Evolutionary conservation across 129 eudicot genomes (phyloP).

Genomic region (Artemisia argyi): DNA sequence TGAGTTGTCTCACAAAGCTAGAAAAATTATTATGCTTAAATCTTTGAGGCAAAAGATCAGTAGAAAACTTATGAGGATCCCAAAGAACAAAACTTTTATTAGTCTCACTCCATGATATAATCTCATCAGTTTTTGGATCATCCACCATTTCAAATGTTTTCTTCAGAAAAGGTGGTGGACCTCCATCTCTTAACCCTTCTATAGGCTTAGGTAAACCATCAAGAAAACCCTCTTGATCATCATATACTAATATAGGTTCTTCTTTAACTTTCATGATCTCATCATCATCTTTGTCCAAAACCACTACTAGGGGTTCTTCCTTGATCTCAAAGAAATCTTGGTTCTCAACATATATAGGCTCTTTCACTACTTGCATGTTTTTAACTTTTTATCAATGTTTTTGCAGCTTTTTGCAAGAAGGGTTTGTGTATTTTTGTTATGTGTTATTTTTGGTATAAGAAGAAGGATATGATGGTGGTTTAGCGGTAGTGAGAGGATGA

Average conservation of each 20-base stretch:
- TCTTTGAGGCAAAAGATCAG: slow-evolving; percentile 65
- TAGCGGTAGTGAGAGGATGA: slow-evolving; percentile 29
- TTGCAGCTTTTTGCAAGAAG: no score
- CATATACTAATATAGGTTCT: slow-evolving; percentile 29
- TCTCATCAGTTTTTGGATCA: slow-evolving; percentile 69
- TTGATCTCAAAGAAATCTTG: slow-evolving; percentile 31
- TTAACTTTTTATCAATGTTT: no score
- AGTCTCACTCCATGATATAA: slow-evolving; percentile 71
- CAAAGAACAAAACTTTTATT: slow-evolving; percentile 67
- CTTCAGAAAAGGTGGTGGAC: slow-evolving; percentile 87
- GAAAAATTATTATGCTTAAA: slow-evolving; percentile 92
- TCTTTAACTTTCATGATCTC: slow-evolving; percentile 21
- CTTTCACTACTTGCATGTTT: slow-evolving; percentile 16
- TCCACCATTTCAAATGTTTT: slow-evolving; percentile 88
- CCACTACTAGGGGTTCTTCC: slow-evolving; percentile 41
- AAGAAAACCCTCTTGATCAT: slow-evolving; percentile 12
- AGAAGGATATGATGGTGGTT: slow-evolving; percentile 29
- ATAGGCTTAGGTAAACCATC: slow-evolving; percentile 46
- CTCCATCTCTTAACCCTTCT: slow-evolving; percentile 65
- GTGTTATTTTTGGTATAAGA: slow-evolving; percentile 30
- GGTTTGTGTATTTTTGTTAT: background rate
- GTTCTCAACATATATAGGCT: slow-evolving; percentile 5
- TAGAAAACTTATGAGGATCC: slow-evolving; percentile 79
- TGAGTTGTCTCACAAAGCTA: slow-evolving; percentile 89
- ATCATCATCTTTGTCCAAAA: background rate